Base-by-base conservation (phyloP, 805 yeast genomes). In the Nakazawaea wyomingensis region DNA sequence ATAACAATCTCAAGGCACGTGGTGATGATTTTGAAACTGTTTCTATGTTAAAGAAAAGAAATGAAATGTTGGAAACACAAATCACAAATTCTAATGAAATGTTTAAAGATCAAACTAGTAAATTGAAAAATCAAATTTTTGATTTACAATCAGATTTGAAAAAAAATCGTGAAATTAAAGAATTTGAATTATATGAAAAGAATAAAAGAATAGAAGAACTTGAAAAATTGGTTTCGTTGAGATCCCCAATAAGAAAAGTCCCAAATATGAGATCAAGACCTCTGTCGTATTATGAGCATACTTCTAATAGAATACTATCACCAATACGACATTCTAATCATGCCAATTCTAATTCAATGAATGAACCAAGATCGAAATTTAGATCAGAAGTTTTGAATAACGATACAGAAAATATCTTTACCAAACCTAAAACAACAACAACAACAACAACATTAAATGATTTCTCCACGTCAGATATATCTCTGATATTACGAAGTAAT, bases 181-280 rank as follows among this genome's bases (percentile, higher is more conserved):
- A 55, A 27, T 36, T 46, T 38, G 58, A 66, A 41, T 43, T 51
- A 4, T 36, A 46, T 11, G 52, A 41, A 9, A 57, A 56, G 33
- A 53, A 61, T 13, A 48, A 55, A 13, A 49, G 54, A 9, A 58
- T 62, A 5, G 46, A 47, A 37, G 62, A 59, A 28, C 48, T 64
- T n/a, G 64, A 63, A 42, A 27, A 29, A 10, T 5, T 27, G n/a
- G n/a, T n/a, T n/a, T n/a, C n/a, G n/a, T n/a, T n/a, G n/a, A n/a
- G n/a, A n/a, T n/a, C n/a, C n/a, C n/a, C n/a, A n/a, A n/a, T n/a
- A n/a, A n/a, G n/a, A n/a, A n/a, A n/a, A n/a, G n/a, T n/a, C n/a
- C n/a, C n/a, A n/a, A n/a, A n/a, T n/a, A n/a, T 16, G 14, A 28
- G 29, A 26, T 32, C 42, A 16, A 34, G 36, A 29, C 44, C 44